Percentiles rank a stretch among this genome's conserved stretches.
Evolutionary conservation across 257 asterid genomes (phyloP).

Genomic region (Craterostigma plantagineum): DNA sequence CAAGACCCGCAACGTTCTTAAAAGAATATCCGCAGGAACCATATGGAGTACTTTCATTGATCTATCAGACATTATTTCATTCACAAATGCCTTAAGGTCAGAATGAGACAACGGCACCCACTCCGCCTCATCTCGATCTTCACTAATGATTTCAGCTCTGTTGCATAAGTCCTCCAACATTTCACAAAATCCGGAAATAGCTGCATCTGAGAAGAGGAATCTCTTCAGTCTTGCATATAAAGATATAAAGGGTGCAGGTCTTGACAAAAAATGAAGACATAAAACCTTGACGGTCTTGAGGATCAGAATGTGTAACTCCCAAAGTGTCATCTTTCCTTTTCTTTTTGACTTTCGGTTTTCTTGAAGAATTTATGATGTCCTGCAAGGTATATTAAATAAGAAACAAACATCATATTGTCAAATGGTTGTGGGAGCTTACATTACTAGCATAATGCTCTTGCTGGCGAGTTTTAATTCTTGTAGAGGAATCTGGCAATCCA

Average conservation of each 20-base stretch:
- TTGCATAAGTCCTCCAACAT: conserved; percentile 59
- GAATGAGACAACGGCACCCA: conserved; percentile 52
- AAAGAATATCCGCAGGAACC: conserved; percentile 58
- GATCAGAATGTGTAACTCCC: conserved; percentile 33
- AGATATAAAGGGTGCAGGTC: neutral
- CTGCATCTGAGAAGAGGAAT: conserved; percentile 36
- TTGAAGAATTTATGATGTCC: conserved; percentile 53
- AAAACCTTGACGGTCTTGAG: conserved; percentile 63
- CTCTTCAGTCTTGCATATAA: conserved; percentile 9
- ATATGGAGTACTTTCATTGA: conserved; percentile 49
- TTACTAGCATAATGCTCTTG: conserved; percentile 25
- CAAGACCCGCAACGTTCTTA: conserved; percentile 57
- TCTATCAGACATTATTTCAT: conserved; percentile 62
- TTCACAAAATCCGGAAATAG: conserved; percentile 50
- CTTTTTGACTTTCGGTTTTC: conserved; percentile 62
- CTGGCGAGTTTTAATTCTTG: conserved; percentile 22
- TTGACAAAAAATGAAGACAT: neutral
- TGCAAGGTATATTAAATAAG: conserved; percentile 18
- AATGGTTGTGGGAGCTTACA: conserved; percentile 14
- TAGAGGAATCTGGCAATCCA: conserved; percentile 20
- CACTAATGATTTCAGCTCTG: conserved; percentile 53
- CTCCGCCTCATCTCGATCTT: conserved; percentile 80
- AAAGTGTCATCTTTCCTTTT: conserved; percentile 35
- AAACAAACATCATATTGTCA: neutral
- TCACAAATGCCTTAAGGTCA: conserved; percentile 61